These are phyloP conservation scores for Abortiporus biennis DNA, from an alignment of 1,284 basidiomycete species.

Conservation along the genomic window DNA sequence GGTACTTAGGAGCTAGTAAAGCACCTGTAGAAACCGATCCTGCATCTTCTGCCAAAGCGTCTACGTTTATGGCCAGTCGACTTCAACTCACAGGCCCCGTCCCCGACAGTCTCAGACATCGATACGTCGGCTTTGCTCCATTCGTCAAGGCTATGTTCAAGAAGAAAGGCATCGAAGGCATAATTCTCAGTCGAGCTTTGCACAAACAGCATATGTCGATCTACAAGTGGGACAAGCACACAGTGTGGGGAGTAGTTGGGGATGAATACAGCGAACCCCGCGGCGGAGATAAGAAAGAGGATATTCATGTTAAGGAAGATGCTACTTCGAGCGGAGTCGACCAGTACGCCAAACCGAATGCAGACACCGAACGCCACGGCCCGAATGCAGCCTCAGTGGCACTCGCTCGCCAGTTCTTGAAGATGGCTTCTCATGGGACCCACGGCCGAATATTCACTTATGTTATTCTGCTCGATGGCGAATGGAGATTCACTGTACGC, in stretches of 20 bases:
- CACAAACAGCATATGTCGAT: slow-evolving; percentile 38
- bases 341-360: slow-evolving; percentile 10
- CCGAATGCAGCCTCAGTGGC: slow-evolving; percentile 9
- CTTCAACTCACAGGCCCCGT: slow-evolving; percentile 40
- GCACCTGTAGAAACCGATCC: slow-evolving; percentile 8
- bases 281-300: slow-evolving; percentile 3
- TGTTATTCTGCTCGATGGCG: slow-evolving; percentile 38
- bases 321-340: slow-evolving; percentile 1
- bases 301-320: slow-evolving; percentile 5
- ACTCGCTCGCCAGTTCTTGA: slow-evolving; percentile 35
- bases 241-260: slow-evolving; percentile 29
- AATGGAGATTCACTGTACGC: slow-evolving; percentile 36
- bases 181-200: slow-evolving; percentile 32
- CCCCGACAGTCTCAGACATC: slow-evolving; percentile 36
- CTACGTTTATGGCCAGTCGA: slow-evolving; percentile 39
- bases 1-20: slow-evolving; percentile 15
- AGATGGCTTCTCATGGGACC: slow-evolving; percentile 35
- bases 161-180: slow-evolving; percentile 30
- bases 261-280: slow-evolving; percentile 6
- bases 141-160: slow-evolving; percentile 40
- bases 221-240: slow-evolving; percentile 35
- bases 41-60: slow-evolving; percentile 13
- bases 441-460: slow-evolving; percentile 40
- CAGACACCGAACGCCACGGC: slow-evolving; percentile 1
- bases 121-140: slow-evolving; percentile 38